These are phyloP conservation scores for Saturnispora gosingensis DNA, from an alignment of 805 yeast genomes.

Conservation along the genomic window DNA sequence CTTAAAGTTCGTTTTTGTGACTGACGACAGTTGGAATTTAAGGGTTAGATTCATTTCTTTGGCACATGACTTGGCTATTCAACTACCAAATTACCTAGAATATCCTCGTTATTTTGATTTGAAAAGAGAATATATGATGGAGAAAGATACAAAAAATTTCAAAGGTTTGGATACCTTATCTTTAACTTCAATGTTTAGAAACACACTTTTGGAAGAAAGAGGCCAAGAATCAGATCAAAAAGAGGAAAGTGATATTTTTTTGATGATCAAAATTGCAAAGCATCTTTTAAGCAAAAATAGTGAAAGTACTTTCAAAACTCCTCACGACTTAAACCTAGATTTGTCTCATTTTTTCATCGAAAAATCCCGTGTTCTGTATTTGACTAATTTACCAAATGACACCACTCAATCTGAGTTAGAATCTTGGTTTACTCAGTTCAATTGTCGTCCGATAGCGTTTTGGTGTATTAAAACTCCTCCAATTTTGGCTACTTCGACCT, in stretches of 20 bases:
- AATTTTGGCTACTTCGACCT: background rate
- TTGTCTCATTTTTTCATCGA: slow-evolving; percentile 58
- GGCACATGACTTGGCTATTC: slow-evolving; percentile 65
- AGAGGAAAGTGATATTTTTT: background rate
- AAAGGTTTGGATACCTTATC: background rate
- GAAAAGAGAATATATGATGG: slow-evolving; percentile 59
- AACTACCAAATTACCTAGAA: slow-evolving; percentile 65
- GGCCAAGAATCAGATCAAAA: background rate
- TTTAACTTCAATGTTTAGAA: background rate
- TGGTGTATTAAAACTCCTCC: slow-evolving; percentile 50
- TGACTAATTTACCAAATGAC: slow-evolving; percentile 75
- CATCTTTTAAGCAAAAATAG: background rate
- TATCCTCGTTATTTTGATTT: slow-evolving; percentile 72
- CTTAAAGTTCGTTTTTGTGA: slow-evolving; percentile 52
- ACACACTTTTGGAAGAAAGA: background rate
- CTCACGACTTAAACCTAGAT: slow-evolving; percentile 73
- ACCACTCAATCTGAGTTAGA: slow-evolving; percentile 88
- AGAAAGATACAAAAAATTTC: slow-evolving; percentile 36
- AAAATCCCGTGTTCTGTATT: slow-evolving; percentile 65
- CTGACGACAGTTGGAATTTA: slow-evolving; percentile 58
- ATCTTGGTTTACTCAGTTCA: slow-evolving; percentile 83
- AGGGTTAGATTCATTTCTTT: slow-evolving; percentile 74
- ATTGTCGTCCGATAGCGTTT: slow-evolving; percentile 78
- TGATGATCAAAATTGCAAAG: slow-evolving; percentile 4
- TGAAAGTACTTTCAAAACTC: slow-evolving; percentile 42